Base-by-base conservation (phyloP, 371 early-diverging fungal species). In the Mortierella sp. region DNA sequence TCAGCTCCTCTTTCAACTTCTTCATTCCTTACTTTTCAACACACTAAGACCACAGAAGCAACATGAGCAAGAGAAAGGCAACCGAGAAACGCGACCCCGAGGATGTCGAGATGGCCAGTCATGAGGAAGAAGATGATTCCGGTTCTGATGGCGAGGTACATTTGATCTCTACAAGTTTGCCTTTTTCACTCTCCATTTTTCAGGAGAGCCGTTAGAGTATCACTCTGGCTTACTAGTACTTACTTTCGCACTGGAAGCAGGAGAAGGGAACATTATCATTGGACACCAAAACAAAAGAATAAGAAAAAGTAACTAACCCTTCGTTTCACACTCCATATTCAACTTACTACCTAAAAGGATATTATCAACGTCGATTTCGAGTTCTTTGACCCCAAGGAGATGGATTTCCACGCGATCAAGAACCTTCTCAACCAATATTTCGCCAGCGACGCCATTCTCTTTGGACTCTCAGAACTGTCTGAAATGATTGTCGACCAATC, bases 351-450 rank as follows among this genome's bases (percentile, higher is more conserved):
- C 8, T 7, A 6, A 16, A 74, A 94, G 94, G 96, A 96, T 63
- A 92, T 95, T 55, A 93, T 99, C 44, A 93, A 98, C 77, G 97
- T 99, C 19, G 97, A 98, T 80, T 98, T 99, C 85, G 99, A 98
- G 83, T 99, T 99, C 86, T 97, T 95, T 89, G 96, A 96, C 75
- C 96, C 97, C 26, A 93, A 94, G 76, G 92, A 94, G 70, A 92
- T 93, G 31, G 99, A 99, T 90, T 99, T 94, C 81, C 98, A 98
- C 81, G 96, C 97, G 16, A 89, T 98, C 76, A 99, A 99, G 88
- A 93, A 94, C 44, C 91, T 99, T 13, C 79, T 98, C 19, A 87
- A 80, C 31, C 95, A 96, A 74, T 88, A 95, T 14, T 97, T 98
- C 76, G 94, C 94, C 28, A 91, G 94, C 70, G 98, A 99, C 88